Evolutionary conservation across 2,329 filamentous ascomycete genomes (phyloP).

Genomic region (Nannizzia gypsea): DNA sequence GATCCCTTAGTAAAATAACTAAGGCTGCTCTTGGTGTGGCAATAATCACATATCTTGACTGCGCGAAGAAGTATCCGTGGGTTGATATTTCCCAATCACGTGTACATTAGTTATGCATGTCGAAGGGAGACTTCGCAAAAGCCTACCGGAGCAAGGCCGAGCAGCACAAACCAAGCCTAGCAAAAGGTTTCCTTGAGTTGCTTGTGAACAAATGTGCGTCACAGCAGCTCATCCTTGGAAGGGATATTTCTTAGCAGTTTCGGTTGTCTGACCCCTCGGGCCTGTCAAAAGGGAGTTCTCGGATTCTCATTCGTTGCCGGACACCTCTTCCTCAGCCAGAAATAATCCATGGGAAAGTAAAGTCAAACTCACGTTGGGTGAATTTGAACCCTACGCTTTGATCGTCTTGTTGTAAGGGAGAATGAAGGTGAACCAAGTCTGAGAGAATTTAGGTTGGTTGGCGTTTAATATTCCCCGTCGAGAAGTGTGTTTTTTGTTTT

Average conservation of each 20-base stretch:
- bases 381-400: not conserved
- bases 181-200: not conserved
- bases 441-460: not conserved
- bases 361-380: not conserved
- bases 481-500: not conserved
- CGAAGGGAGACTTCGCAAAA: not conserved
- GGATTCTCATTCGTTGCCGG: not conserved
- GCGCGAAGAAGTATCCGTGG: not conserved
- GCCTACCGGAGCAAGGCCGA: not conserved
- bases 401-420: not conserved
- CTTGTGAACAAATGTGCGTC: not conserved
- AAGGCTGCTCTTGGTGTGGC: not conserved
- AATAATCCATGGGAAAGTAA: not conserved
- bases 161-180: not conserved
- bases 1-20: not conserved
- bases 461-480: slow-evolving; percentile 5
- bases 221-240: not conserved
- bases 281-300: not conserved
- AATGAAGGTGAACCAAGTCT: not conserved
- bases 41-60: not conserved
- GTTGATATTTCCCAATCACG: not conserved
- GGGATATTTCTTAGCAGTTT: not conserved
- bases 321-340: not conserved
- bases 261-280: not conserved
- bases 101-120: not conserved